Evolutionary conservation across 768 basidiomycete genomes (phyloP).

Genomic region (Pulveroboletus frians): DNA sequence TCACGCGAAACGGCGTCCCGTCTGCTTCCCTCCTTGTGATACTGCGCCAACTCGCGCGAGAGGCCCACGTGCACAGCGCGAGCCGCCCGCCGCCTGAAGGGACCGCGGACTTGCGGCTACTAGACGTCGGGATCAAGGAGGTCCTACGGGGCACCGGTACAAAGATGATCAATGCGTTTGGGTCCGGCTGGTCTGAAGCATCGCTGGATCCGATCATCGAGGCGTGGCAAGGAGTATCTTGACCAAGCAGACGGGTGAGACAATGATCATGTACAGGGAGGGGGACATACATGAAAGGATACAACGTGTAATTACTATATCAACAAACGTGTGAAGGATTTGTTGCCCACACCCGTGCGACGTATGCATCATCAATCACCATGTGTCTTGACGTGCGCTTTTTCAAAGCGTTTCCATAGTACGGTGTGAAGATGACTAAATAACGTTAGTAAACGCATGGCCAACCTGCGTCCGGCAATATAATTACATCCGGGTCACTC

Average conservation of each 20-base stretch:
- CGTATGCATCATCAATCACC: no score
- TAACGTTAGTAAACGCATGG: no score
- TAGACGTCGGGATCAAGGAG: conserved; percentile 67
- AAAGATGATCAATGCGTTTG: conserved; percentile 67
- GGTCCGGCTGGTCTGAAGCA: conserved; percentile 68
- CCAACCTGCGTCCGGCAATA: no score
- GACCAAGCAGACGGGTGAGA: background rate
- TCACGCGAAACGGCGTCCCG: conserved; percentile 64
- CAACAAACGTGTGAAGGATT: no score
- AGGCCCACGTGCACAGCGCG: conserved; percentile 56
- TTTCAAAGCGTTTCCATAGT: no score
- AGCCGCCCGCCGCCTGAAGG: conserved; percentile 49
- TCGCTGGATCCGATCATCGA: conserved; percentile 63
- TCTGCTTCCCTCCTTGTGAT: conserved; percentile 62
- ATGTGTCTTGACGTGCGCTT: no score
- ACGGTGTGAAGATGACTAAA: no score
- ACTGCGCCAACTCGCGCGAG: conserved; percentile 54
- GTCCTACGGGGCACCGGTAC: conserved; percentile 83
- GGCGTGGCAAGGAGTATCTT: conserved; percentile 41
- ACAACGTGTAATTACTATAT: no score
- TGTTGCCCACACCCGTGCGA: no score
- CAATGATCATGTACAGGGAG: no score
- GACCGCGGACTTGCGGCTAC: conserved; percentile 31
- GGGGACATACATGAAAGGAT: no score
- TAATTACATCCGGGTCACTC: no score